These are phyloP conservation scores for Breviolum minutum DNA, from an alignment of 73 alveolate species.

Conservation along the genomic window DNA sequence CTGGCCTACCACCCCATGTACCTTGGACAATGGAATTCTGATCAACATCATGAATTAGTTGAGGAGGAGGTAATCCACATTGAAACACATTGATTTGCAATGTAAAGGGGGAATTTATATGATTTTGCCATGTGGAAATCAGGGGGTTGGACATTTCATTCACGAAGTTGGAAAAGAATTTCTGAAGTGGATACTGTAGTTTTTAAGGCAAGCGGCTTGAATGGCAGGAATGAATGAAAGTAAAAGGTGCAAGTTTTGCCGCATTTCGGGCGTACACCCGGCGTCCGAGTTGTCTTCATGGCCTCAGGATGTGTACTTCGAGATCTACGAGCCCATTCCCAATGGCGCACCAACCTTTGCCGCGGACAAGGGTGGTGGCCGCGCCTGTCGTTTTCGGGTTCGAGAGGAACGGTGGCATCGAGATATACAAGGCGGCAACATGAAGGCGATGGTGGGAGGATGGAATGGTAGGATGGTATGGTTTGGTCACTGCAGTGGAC, in stretches of 20 bases:
- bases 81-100: too few relatives aligned
- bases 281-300: neutral
- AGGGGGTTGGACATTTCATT: too few relatives aligned
- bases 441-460: neutral
- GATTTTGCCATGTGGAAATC: too few relatives aligned
- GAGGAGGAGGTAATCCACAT: neutral
- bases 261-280: too few relatives aligned
- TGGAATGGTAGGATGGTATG: neutral
- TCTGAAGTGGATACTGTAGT: too few relatives aligned
- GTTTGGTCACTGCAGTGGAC: too few relatives aligned
- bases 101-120: too few relatives aligned
- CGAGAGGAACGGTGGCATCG: constrained; percentile 91
- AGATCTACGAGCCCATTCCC: constrained; percentile 64
- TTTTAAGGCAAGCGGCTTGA: too few relatives aligned
- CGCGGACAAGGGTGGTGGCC: constrained; percentile 30
- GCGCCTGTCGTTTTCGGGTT: constrained; percentile 49
- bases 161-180: too few relatives aligned
- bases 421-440: constrained; percentile 2
- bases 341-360: constrained; percentile 67
- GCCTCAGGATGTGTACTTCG: constrained; percentile 21
- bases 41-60: neutral
- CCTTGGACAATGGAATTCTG: neutral
- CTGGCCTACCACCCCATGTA: constrained; percentile 57
- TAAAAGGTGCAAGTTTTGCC: too few relatives aligned
- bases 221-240: too few relatives aligned